These are phyloP conservation scores for Tephrocybe sp. DNA, from an alignment of 768 basidiomycete species.

Conservation along the genomic window DNA sequence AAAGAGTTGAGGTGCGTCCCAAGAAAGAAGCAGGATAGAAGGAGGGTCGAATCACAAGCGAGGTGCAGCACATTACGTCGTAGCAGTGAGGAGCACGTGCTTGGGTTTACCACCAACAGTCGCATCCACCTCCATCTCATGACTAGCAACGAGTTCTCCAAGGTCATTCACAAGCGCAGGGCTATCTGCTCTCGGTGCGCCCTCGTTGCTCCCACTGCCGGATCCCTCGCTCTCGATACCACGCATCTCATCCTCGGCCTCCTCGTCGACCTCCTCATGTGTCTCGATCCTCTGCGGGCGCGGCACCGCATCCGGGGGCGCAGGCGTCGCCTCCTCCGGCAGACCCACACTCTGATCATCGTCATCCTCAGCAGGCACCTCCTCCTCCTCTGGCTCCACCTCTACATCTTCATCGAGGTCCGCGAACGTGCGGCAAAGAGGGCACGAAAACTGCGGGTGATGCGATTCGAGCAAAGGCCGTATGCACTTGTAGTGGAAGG, in stretches of 20 bases:
- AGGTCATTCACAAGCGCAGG: neutral
- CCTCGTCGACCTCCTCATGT: constrained; percentile 8
- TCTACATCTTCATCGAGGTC: constrained; percentile 97
- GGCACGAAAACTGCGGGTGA: constrained; percentile 92
- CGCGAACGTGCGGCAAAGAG: constrained; percentile 92
- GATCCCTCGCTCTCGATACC: constrained; percentile 15
- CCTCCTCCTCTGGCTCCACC: constrained; percentile 28
- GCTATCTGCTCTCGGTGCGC: constrained; percentile 2
- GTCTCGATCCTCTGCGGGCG: constrained; percentile 1
- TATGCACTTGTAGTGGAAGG: constrained; percentile 97
- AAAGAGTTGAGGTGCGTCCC: neutral
- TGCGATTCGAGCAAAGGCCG: constrained; percentile 87
- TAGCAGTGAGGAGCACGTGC: neutral
- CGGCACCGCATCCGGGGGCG: neutral
- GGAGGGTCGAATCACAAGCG: neutral
- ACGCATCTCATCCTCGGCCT: constrained; percentile 7
- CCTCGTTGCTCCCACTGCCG: constrained; percentile 7
- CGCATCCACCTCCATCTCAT: constrained; percentile 6
- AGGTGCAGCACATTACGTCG: neutral
- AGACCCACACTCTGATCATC: neutral
- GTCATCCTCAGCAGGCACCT: constrained; percentile 20
- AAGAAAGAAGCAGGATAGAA: neutral
- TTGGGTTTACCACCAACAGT: constrained; percentile 2
- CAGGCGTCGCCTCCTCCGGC: constrained; percentile 8
- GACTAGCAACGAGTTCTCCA: neutral